Conservation (phyloP, 768 basidiomycete genomes). For the Tephrocybe sp. region DNA sequence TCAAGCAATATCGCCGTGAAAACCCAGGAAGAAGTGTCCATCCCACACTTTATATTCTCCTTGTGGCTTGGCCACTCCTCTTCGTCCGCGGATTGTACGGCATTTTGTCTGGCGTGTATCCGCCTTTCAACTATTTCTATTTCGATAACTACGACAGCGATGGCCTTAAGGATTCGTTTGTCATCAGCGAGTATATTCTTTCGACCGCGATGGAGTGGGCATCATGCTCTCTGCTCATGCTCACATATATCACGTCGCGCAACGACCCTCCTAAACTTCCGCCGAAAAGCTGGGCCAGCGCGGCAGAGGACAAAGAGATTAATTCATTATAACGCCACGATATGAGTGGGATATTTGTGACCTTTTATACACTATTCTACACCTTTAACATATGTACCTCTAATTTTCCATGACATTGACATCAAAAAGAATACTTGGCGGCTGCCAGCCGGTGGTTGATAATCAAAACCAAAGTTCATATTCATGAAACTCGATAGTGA, state of each 20-base stretch:
- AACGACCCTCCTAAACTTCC: constrained; percentile 19
- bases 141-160: constrained; percentile 20
- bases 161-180: constrained; percentile 22
- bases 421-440: too few species aligned
- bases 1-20: constrained; percentile 20
- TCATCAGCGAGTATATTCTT: constrained; percentile 27
- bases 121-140: constrained; percentile 26
- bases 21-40: constrained; percentile 19
- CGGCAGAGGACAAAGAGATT: not conserved
- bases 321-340: too few species aligned
- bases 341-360: too few species aligned
- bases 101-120: constrained; percentile 24
- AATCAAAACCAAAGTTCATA: too few species aligned
- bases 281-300: constrained; percentile 9
- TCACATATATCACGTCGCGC: constrained; percentile 20
- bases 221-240: constrained; percentile 22
- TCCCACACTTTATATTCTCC: constrained; percentile 26
- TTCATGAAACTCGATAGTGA: too few species aligned
- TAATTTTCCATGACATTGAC: too few species aligned
- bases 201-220: constrained; percentile 27
- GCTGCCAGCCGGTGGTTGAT: too few species aligned
- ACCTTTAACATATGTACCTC: too few species aligned
- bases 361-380: too few species aligned
- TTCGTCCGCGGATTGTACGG: constrained; percentile 34
- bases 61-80: constrained; percentile 31